phyloP scores from a whole-genome alignment of 1,284 basidiomycete genomes.

The Marasmius fiardii region DNA sequence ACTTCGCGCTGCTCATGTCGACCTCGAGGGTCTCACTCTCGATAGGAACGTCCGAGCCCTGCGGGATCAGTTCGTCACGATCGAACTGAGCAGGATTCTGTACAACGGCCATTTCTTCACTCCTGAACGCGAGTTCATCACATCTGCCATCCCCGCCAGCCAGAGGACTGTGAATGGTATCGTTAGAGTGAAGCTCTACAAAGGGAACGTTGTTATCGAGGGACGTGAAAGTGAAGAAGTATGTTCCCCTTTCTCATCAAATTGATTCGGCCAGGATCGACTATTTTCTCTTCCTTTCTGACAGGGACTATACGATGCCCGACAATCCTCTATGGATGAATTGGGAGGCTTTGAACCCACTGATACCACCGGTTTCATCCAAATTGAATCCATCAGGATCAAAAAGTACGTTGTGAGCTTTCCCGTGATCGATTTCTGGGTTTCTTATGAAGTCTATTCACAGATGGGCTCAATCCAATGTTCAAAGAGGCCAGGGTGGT shows the following conservation, averaged over 20 bases:
- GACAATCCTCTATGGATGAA: slow-evolving; percentile 99
- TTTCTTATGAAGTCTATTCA: slow-evolving; percentile 1
- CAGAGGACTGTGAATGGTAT: slow-evolving; percentile 96
- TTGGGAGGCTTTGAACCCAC: slow-evolving; percentile 96
- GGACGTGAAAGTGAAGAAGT: slow-evolving; percentile 89
- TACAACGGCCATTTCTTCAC: slow-evolving; percentile 99
- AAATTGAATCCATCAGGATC: slow-evolving; percentile 93
- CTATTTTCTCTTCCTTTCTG: background rate
- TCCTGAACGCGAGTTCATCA: slow-evolving; percentile 95
- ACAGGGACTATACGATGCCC: slow-evolving; percentile 92
- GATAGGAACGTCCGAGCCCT: slow-evolving; percentile 96
- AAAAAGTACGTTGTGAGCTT: slow-evolving; percentile 71
- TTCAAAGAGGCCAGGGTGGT: slow-evolving; percentile 77
- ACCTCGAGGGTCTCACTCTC: slow-evolving; percentile 95
- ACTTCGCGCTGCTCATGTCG: slow-evolving; percentile 92
- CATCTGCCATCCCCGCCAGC: slow-evolving; percentile 84
- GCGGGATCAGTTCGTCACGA: slow-evolving; percentile 93
- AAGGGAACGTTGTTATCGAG: slow-evolving; percentile 94
- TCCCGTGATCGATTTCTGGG: background rate
- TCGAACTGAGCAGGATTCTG: slow-evolving; percentile 86
- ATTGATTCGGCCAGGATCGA: slow-evolving; percentile 1
- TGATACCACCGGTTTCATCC: slow-evolving; percentile 91
- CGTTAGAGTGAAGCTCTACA: slow-evolving; percentile 90
- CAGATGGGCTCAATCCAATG: slow-evolving; percentile 84
- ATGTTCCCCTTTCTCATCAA: slow-evolving; percentile 16